Base-by-base conservation (phyloP, 2,329 filamentous ascomycete species). In the Neofusicoccum sp. region DNA sequence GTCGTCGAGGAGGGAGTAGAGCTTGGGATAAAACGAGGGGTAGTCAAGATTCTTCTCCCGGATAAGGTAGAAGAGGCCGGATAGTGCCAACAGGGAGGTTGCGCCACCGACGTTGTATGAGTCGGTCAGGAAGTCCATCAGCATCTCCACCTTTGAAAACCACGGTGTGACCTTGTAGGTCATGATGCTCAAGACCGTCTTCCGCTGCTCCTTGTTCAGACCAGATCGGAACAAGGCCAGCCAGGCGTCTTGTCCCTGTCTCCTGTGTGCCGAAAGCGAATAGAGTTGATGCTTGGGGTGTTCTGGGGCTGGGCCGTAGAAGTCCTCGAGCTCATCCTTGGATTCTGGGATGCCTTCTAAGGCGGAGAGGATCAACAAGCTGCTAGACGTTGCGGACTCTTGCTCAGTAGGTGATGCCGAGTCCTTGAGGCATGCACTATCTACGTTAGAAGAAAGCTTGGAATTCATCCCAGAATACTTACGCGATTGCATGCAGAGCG, bases 71-170 rank as follows among this genome's bases (percentile, higher is more conserved):
- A 97, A 99, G 49, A 99, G 88, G 58, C 95, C 95, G 0, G 92
- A 96, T 1, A 99, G 83, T 1, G 96, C 93, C 22, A 97, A 84
- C 4, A 99, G 83, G 4, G 95, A 94, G 52, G 89, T 92, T 12
- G 92, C 90, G 48, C 95, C 95, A 58, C 94, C 93, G 6, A 88
- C 81, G 70, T 97, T 85, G 79, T 96, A 98, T 34, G 89, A 96
- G 78, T 95, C 92, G n/a, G 93, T 97, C 62, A 99, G 80, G 76
- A 98, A 99, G 79, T 99, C 95, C 83, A 97, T 93, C 37, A 99
- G 84, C 44, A 96, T 83, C 72, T 98, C 94, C 1, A 93, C 90
- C 66, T 92, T 91, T 52, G 83, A 85, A 77, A 98, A 97, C 91
- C 92, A 96, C 0, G 94, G 93, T 29, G 91, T 90, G 69, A 97